Conservation (phyloP, 352 stramenopile genomes). For the Phytophthora palmivora region DNA sequence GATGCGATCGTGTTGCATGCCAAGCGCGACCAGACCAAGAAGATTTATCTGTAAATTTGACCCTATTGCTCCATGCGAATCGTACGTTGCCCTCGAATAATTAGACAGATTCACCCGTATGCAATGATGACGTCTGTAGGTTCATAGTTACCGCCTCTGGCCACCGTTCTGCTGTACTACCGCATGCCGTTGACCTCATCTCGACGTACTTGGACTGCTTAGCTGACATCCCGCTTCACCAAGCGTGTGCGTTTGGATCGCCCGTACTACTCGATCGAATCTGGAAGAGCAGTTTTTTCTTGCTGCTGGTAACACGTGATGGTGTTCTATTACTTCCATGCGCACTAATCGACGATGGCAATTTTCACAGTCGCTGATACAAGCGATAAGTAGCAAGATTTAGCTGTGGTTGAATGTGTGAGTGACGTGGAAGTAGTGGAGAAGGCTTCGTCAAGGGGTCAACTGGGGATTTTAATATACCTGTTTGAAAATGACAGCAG, state of each 20-base stretch:
- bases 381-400: constrained; percentile 9
- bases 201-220: constrained; percentile 8
- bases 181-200: constrained; percentile 1
- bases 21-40: constrained; percentile 64
- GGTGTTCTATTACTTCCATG: constrained; percentile 4
- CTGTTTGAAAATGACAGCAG: constrained; percentile 3
- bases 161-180: too few species aligned
- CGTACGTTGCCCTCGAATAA: too few species aligned
- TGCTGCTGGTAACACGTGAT: too few species aligned
- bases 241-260: neutral
- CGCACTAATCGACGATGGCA: constrained; percentile 9
- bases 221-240: constrained; percentile 6
- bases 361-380: constrained; percentile 10
- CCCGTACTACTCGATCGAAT: constrained; percentile 6
- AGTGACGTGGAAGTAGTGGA: constrained; percentile 12
- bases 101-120: too few species aligned
- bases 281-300: too few species aligned
- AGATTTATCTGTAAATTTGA: constrained; percentile 60
- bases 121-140: too few species aligned
- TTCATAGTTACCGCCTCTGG: too few species aligned
- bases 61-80: neutral
- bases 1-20: constrained; percentile 67
- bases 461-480: constrained; percentile 3
- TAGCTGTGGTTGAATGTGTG: constrained; percentile 8
- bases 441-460: constrained; percentile 4